phyloP scores from a whole-genome alignment of 306 rosid genomes.

The Dicorynia guianensis region DNA sequence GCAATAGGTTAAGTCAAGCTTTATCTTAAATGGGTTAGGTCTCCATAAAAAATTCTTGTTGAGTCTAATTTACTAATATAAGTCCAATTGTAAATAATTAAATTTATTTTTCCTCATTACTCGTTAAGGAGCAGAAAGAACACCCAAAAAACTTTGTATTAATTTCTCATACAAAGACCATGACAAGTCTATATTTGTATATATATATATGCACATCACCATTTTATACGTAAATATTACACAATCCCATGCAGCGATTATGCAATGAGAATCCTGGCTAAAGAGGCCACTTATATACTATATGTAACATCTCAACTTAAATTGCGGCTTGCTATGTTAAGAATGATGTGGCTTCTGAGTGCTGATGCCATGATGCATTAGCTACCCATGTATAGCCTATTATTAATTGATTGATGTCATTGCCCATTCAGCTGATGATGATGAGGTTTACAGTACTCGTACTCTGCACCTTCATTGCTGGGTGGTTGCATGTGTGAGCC shows the following conservation, averaged over 20 bases:
- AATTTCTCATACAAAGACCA: background rate
- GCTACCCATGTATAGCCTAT: too few relatives aligned
- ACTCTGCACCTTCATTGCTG: conserved; percentile 47
- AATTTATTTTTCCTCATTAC: too few relatives aligned
- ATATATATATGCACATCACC: background rate
- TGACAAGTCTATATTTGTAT: background rate
- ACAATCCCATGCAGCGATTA: background rate
- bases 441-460: conserved; percentile 51
- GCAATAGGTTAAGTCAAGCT: too few relatives aligned
- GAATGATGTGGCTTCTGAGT: conserved; percentile 3
- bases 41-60: too few relatives aligned
- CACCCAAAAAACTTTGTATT: background rate
- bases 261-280: background rate
- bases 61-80: too few relatives aligned
- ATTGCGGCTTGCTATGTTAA: too few relatives aligned
- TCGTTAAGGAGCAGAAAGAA: background rate
- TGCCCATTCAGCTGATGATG: conserved; percentile 53
- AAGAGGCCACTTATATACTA: too few relatives aligned
- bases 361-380: background rate
- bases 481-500: conserved; percentile 57
- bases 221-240: conserved; percentile 17
- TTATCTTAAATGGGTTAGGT: too few relatives aligned
- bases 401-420: conserved; percentile 4
- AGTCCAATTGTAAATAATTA: too few relatives aligned
- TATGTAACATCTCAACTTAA: too few relatives aligned